Evolutionary conservation across 108 stramenopile species (phyloP), one percentile per base, ranked within the genome.

Genomic region (Parietichytrium sp.): DNA sequence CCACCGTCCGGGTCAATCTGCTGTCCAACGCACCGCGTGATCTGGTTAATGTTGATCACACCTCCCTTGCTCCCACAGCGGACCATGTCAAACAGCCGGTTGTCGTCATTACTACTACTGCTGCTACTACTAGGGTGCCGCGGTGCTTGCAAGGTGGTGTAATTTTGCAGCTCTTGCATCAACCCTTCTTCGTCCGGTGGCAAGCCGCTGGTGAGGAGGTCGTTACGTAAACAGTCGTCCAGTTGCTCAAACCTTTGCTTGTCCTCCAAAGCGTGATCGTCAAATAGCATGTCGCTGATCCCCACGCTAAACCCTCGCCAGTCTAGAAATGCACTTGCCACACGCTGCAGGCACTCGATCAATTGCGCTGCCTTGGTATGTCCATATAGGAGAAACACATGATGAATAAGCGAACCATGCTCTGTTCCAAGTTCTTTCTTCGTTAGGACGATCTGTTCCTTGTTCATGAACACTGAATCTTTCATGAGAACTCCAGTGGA

Each of bases 41-140:
- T 61, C 42, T 61, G 55, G 42, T 61, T 61, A 61, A 30, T 38
- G 23, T 61, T 61, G 13, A 61, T 38, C 4, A 61, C 42, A 8
- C 36, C 31, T 6, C 55, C 55, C 55, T 61, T 61, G 7, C 36
- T 38, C 4, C 55, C 55, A 12, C 36, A 31, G 4, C 42, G 20
- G 4, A 61, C 42, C 55, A 61, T 61, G 55, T 16, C 54, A 12
- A 54, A 0, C 30, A 61, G 55, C 3, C 55, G 30, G 55, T 61
- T 61, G 55, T 61, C 18, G 7, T 12, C 38, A n/a, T 61, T 16
- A 4, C 3, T 4, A 16, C n/a, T 38, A 16, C 6, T 16, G 29
- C 27, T 18, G 38, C 36, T 3, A 4, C 7, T 6, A 23, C n/a
- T 38, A 23, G 8, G 23, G 26, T 20, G 23, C 4, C 33, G 55